Percentiles rank a stretch among this genome's conserved stretches.
These are phyloP conservation scores for Candida insectalens DNA, from an alignment of 805 yeast species.

Conservation along the genomic window DNA sequence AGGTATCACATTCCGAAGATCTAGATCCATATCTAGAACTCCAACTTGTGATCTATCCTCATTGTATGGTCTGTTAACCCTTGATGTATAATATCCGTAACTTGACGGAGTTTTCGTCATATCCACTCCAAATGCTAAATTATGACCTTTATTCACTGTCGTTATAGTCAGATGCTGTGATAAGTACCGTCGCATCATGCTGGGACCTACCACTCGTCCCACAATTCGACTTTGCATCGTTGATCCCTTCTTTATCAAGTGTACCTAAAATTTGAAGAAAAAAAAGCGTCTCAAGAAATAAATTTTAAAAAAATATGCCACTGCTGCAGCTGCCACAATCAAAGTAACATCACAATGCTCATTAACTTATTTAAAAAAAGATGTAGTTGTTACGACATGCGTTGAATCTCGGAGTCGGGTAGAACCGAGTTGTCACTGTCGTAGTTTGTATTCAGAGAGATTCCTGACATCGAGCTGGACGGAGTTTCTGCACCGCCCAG, in stretches of 20 bases:
- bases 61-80: conserved; percentile 69
- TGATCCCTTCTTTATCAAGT: no score
- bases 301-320: no score
- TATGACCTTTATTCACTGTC: conserved; percentile 12
- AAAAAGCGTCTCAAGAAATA: no score
- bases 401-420: conserved; percentile 19
- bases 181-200: conserved; percentile 8
- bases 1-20: conserved; percentile 3
- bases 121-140: conserved; percentile 37
- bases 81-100: conserved; percentile 69
- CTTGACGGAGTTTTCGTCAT: conserved; percentile 57
- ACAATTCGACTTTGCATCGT: no score
- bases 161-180: conserved; percentile 22
- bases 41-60: conserved; percentile 75
- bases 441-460: conserved; percentile 15
- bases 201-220: no score
- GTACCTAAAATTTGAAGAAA: no score
- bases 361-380: no score
- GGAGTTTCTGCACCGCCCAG: conserved; percentile 2
- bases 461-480: conserved; percentile 17
- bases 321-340: no score
- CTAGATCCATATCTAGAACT: conserved; percentile 19
- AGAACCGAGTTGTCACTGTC: conserved; percentile 21
- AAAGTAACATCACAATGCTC: no score
- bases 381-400: no score